Percentiles rank a stretch among this genome's conserved stretches.
Conservation (phyloP, 2,329 filamentous ascomycete genomes). For the Penicillium italicum region DNA sequence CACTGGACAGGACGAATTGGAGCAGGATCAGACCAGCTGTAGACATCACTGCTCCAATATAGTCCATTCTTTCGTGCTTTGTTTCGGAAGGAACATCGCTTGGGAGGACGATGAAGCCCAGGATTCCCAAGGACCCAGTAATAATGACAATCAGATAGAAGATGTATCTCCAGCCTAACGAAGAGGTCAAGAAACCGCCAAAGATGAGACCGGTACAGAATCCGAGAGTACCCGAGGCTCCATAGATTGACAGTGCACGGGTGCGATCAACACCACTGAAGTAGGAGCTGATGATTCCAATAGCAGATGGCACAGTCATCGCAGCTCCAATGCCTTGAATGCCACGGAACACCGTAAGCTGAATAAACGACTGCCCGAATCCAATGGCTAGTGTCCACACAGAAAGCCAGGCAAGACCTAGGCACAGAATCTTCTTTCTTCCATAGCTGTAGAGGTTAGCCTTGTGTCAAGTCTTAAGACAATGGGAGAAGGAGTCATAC, state of each 20-base stretch:
- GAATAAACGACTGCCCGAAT: conserved; percentile 43
- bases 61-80: conserved; percentile 39
- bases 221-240: conserved; percentile 39
- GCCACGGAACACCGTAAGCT: conserved; percentile 40
- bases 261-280: conserved; percentile 40
- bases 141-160: conserved; percentile 37
- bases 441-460: conserved; percentile 30
- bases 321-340: conserved; percentile 48
- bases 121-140: conserved; percentile 28
- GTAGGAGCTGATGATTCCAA: conserved; percentile 46
- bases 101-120: conserved; percentile 39
- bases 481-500: conserved; percentile 6
- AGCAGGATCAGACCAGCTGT: conserved; percentile 45
- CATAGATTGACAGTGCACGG: conserved; percentile 40
- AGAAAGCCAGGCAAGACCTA: conserved; percentile 37
- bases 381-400: conserved; percentile 38
- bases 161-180: conserved; percentile 41
- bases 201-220: conserved; percentile 43
- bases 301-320: conserved; percentile 48
- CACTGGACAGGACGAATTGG: conserved; percentile 46
- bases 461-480: not conserved
- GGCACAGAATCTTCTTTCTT: conserved; percentile 39
- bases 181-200: conserved; percentile 40
- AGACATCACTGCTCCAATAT: conserved; percentile 42
- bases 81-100: conserved; percentile 36